Conservation (phyloP, 371 early-diverging fungal species). For the Mortierella sp. region DNA sequence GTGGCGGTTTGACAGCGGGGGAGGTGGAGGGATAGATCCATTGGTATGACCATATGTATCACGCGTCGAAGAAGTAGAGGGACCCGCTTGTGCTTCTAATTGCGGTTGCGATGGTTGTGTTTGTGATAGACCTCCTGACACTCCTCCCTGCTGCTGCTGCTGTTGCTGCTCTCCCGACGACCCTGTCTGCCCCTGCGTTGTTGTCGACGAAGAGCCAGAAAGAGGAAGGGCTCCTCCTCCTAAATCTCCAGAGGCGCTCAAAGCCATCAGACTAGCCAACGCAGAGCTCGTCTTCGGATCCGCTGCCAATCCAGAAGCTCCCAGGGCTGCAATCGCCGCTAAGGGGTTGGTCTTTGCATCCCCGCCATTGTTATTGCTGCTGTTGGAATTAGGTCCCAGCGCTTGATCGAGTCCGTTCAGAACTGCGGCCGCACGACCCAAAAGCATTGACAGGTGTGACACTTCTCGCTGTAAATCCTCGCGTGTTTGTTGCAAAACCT, state of each 20-base stretch:
- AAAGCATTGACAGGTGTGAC: constrained; percentile 66
- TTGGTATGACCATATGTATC: constrained; percentile 5
- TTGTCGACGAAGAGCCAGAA: neutral
- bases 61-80: neutral
- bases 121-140: neutral
- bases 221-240: neutral
- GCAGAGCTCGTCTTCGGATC: constrained; percentile 58
- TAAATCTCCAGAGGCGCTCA: constrained; percentile 45
- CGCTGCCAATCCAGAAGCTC: neutral
- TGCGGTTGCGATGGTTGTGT: neutral
- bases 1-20: constrained; percentile 15
- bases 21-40: constrained; percentile 14
- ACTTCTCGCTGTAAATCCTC: constrained; percentile 76
- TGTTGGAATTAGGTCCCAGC: constrained; percentile 20
- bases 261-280: constrained; percentile 60
- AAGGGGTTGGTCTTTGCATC: neutral
- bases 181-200: neutral
- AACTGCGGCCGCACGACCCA: constrained; percentile 72
- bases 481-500: constrained; percentile 70
- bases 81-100: too few species aligned
- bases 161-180: too few species aligned
- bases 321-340: neutral
- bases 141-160: neutral
- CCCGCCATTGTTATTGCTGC: neutral
- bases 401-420: constrained; percentile 73